These are phyloP conservation scores for Geosmithia morbida DNA, from an alignment of 2,329 filamentous ascomycete genomes.

Conservation along the genomic window DNA sequence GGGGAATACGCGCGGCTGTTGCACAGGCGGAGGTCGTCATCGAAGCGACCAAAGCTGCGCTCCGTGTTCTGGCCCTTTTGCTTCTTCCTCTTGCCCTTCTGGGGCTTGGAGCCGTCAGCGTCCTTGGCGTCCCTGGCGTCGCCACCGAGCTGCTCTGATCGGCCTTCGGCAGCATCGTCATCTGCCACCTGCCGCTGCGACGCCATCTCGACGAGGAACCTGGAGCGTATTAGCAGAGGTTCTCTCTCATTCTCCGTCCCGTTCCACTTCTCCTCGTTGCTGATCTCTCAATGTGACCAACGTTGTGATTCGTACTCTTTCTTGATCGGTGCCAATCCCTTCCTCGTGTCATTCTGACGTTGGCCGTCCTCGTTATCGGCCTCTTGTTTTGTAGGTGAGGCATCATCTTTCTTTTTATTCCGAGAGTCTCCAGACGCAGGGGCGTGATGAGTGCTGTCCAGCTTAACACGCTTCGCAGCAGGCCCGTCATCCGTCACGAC, in stretches of 20 bases:
- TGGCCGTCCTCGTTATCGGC: slow-evolving; percentile 7
- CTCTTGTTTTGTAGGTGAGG: slow-evolving; percentile 4
- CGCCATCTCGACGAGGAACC: slow-evolving; percentile 25
- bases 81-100: slow-evolving; percentile 24
- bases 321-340: slow-evolving; percentile 56
- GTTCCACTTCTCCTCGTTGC: slow-evolving; percentile 41
- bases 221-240: slow-evolving; percentile 7
- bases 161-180: slow-evolving; percentile 34
- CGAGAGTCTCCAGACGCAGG: slow-evolving; percentile 4
- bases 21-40: slow-evolving; percentile 67
- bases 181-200: slow-evolving; percentile 13
- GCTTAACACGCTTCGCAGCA: slow-evolving; percentile 45
- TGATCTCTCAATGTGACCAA: slow-evolving; percentile 15
- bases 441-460: slow-evolving; percentile 18
- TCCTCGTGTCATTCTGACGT: slow-evolving; percentile 7
- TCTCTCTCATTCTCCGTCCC: no score
- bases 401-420: slow-evolving; percentile 8
- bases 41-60: slow-evolving; percentile 66
- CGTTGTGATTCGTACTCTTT: slow-evolving; percentile 38
- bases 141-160: slow-evolving; percentile 19
- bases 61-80: slow-evolving; percentile 60
- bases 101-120: slow-evolving; percentile 31
- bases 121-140: slow-evolving; percentile 37
- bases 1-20: slow-evolving; percentile 53
- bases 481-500: slow-evolving; percentile 16